phyloP scores from a whole-genome alignment of 306 rosid genomes.

The Vigna angularis region DNA sequence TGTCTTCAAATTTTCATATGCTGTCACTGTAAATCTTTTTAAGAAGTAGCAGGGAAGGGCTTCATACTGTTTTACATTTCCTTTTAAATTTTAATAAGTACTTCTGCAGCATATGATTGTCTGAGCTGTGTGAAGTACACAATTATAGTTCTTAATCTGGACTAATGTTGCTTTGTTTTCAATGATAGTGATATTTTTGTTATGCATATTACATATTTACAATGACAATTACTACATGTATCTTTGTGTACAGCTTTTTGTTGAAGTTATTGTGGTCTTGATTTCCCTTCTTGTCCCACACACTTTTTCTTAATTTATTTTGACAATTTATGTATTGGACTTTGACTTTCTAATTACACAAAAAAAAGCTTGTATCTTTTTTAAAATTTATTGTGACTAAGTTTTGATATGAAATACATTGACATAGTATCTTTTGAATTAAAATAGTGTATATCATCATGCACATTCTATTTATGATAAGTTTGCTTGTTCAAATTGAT shows the following conservation, averaged over 20 bases:
- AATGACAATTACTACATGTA: neutral
- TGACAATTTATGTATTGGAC: neutral
- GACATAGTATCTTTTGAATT: constrained; percentile 18
- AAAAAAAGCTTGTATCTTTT: neutral
- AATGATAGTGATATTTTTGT: constrained; percentile 4
- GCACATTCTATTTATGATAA: constrained; percentile 27
- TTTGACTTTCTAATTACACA: neutral
- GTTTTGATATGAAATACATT: constrained; percentile 5
- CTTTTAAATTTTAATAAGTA: constrained; percentile 20
- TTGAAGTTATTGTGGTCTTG: constrained; percentile 19
- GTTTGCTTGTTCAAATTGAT: constrained; percentile 23
- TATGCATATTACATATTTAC: neutral
- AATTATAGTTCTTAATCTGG: constrained; percentile 17
- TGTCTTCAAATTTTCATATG: constrained; percentile 26
- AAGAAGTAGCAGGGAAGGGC: constrained; percentile 14
- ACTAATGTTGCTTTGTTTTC: constrained; percentile 17
- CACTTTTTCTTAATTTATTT: constrained; percentile 13
- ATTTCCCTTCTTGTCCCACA: constrained; percentile 6
- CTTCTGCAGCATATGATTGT: neutral
- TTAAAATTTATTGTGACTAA: constrained; percentile 19
- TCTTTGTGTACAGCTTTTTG: constrained; percentile 31
- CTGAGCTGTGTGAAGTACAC: neutral
- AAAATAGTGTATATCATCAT: neutral
- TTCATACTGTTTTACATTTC: constrained; percentile 11
- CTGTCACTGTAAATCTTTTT: constrained; percentile 28